Evolutionary conservation across 2,329 filamentous ascomycete species (phyloP).

Genomic region (Talaromyces rugulosus): DNA sequence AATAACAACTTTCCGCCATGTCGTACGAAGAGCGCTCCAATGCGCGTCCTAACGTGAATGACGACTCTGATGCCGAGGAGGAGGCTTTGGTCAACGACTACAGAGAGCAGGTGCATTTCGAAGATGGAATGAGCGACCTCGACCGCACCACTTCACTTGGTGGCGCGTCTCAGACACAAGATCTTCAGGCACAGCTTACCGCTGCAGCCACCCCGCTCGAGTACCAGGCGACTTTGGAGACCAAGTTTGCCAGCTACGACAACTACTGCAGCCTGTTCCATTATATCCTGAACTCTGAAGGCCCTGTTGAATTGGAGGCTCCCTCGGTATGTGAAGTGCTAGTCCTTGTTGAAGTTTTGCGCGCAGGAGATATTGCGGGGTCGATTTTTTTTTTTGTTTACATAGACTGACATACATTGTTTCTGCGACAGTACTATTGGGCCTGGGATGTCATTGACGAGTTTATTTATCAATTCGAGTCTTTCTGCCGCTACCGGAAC

Average conservation of each 20-base stretch:
- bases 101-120: constrained; percentile 91
- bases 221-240: constrained; percentile 90
- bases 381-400: not conserved
- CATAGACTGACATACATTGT: constrained; percentile 1
- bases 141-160: constrained; percentile 68
- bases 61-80: constrained; percentile 93
- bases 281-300: constrained; percentile 98
- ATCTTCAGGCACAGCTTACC: constrained; percentile 86
- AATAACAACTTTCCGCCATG: constrained; percentile 30
- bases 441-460: constrained; percentile 99
- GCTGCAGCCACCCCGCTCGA: constrained; percentile 93
- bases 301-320: constrained; percentile 94
- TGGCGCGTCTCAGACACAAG: constrained; percentile 73
- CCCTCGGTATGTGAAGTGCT: constrained; percentile 69
- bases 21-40: constrained; percentile 42
- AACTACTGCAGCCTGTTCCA: constrained; percentile 99
- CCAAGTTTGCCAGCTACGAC: constrained; percentile 98
- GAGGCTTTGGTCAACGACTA: constrained; percentile 95
- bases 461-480: constrained; percentile 99
- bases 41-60: constrained; percentile 49
- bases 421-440: constrained; percentile 78
- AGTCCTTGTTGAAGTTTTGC: not conserved
- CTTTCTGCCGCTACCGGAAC: constrained; percentile 95
- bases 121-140: constrained; percentile 77
- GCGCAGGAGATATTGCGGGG: not conserved